These are phyloP conservation scores for Astragalus membranaceus DNA, from an alignment of 306 rosid species.

Conservation along the genomic window DNA sequence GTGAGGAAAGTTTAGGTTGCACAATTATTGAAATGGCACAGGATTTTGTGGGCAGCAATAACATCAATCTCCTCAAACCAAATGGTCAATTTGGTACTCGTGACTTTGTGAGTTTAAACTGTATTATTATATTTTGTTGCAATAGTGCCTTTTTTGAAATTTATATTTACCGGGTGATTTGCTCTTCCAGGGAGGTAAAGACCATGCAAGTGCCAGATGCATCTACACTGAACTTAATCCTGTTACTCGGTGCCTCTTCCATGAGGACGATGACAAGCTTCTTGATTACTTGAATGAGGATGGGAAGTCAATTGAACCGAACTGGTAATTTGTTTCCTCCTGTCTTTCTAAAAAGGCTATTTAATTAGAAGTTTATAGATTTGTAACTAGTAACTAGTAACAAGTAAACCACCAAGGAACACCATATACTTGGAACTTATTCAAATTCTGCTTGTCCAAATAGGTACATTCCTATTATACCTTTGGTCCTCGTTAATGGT, in stretches of 20 bases:
- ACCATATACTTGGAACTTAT: neutral
- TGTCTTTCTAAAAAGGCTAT: neutral
- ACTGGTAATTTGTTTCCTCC: slow-evolving; percentile 43
- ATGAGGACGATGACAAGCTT: slow-evolving; percentile 74
- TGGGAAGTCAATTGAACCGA: slow-evolving; percentile 72
- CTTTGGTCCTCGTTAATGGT: slow-evolving; percentile 87
- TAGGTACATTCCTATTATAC: slow-evolving; percentile 89
- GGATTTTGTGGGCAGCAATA: slow-evolving; percentile 88
- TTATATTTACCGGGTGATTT: neutral
- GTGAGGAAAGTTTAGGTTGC: slow-evolving; percentile 81
- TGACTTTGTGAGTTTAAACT: slow-evolving; percentile 44
- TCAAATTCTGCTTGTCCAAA: neutral
- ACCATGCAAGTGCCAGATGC: slow-evolving; percentile 86
- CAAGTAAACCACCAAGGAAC: neutral
- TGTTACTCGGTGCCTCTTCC: slow-evolving; percentile 68
- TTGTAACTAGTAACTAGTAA: neutral
- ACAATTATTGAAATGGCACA: slow-evolving; percentile 94
- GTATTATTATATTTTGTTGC: neutral
- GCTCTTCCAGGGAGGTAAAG: slow-evolving; percentile 78
- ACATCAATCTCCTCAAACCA: slow-evolving; percentile 77
- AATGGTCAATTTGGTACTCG: slow-evolving; percentile 98
- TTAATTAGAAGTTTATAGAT: neutral
- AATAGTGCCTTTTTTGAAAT: neutral
- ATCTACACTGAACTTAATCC: slow-evolving; percentile 54
- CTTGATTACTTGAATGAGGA: slow-evolving; percentile 91